Percentiles rank a stretch among this genome's conserved stretches.
phyloP scores from a whole-genome alignment of 495 filamentous ascomycete genomes.

The Talaromyces borbonicus region DNA sequence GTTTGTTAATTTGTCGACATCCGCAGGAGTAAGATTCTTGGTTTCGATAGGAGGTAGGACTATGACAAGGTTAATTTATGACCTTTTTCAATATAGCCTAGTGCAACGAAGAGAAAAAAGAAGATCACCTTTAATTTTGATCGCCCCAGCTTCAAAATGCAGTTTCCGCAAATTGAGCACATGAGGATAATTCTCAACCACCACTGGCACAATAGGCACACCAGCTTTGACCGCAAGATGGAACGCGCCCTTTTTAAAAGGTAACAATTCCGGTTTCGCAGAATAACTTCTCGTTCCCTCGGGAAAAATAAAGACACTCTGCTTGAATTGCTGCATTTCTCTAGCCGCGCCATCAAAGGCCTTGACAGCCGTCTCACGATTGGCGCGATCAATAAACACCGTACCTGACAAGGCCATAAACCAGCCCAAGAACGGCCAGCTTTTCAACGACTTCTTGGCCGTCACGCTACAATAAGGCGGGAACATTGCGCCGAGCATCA shows the following conservation, averaged over 20 bases:
- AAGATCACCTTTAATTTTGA: slow-evolving; percentile 68
- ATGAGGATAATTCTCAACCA: slow-evolving; percentile 77
- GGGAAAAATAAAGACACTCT: slow-evolving; percentile 89
- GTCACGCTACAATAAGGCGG: slow-evolving; percentile 89
- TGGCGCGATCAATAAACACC: slow-evolving; percentile 89
- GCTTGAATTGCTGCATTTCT: slow-evolving; percentile 63
- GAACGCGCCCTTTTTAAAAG: slow-evolving; percentile 98
- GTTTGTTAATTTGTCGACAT: slow-evolving; percentile 71
- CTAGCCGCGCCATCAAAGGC: slow-evolving; percentile 76
- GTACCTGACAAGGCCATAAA: slow-evolving; percentile 87
- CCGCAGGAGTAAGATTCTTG: slow-evolving; percentile 59
- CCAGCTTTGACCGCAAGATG: slow-evolving; percentile 90
- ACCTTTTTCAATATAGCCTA: neutral
- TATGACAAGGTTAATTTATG: slow-evolving; percentile 15
- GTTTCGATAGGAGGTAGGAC: slow-evolving; percentile 83
- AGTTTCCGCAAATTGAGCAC: slow-evolving; percentile 59
- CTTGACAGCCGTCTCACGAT: slow-evolving; percentile 66
- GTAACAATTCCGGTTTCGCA: slow-evolving; percentile 65
- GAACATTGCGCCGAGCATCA: slow-evolving; percentile 79
- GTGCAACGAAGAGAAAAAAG: neutral
- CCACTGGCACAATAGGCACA: slow-evolving; percentile 83
- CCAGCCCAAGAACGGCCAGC: slow-evolving; percentile 85
- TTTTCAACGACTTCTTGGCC: slow-evolving; percentile 76
- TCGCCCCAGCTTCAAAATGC: slow-evolving; percentile 63
- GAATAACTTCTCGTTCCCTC: slow-evolving; percentile 92